These are phyloP conservation scores for Tricholoma flavovirens DNA, from an alignment of 768 basidiomycete genomes.

Conservation along the genomic window DNA sequence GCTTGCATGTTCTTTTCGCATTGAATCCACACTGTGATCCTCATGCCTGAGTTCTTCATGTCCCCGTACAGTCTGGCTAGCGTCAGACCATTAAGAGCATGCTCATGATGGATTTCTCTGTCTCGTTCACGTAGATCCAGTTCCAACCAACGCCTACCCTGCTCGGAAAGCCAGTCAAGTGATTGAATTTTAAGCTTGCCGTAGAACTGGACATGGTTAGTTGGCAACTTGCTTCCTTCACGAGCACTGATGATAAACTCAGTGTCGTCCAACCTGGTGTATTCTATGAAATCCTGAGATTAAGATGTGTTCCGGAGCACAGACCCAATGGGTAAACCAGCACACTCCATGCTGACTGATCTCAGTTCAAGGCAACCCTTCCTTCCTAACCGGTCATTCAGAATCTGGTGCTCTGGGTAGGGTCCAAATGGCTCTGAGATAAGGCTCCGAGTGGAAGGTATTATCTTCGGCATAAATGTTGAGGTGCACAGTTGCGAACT, in stretches of 20 bases:
- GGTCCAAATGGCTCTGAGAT: slow-evolving; percentile 26
- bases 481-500: background rate
- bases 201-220: slow-evolving; percentile 39
- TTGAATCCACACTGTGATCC: slow-evolving; percentile 36
- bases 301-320: slow-evolving; percentile 1
- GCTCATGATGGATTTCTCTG: slow-evolving; percentile 19
- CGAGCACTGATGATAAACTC: slow-evolving; percentile 32
- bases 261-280: slow-evolving; percentile 40
- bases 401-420: slow-evolving; percentile 24
- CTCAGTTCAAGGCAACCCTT: slow-evolving; percentile 2
- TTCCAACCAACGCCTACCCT: slow-evolving; percentile 36
- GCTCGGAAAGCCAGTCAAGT: slow-evolving; percentile 45
- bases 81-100: slow-evolving; percentile 23
- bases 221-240: slow-evolving; percentile 13
- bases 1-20: slow-evolving; percentile 36
- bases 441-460: slow-evolving; percentile 9
- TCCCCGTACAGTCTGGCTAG: slow-evolving; percentile 30
- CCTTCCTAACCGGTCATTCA: slow-evolving; percentile 14
- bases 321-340: slow-evolving; percentile 14
- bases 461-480: background rate
- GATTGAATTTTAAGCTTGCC: slow-evolving; percentile 43
- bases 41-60: slow-evolving; percentile 15
- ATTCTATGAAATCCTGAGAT: background rate
- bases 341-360: slow-evolving; percentile 15
- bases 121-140: slow-evolving; percentile 39